Conservation (phyloP, 371 early-diverging fungal species). For the Mucor velutinosus region DNA sequence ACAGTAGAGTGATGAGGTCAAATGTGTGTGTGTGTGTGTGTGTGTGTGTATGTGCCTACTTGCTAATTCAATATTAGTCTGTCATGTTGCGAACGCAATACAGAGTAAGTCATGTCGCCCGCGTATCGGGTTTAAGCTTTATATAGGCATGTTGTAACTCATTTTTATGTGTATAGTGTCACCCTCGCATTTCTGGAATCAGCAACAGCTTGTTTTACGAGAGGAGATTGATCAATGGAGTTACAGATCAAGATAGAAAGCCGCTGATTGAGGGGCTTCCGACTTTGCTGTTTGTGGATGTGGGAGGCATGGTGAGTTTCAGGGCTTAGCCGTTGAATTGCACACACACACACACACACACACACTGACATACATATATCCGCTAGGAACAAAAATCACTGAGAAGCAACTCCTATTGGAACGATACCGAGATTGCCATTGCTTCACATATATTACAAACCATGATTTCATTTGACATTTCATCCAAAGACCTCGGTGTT, state of each 20-base stretch:
- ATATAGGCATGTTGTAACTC: neutral
- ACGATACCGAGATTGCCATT: constrained; percentile 55
- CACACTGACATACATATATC: too few relatives aligned
- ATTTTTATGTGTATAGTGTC: constrained; percentile 61
- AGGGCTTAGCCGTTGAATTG: neutral
- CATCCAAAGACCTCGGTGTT: constrained; percentile 60
- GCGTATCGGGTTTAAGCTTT: neutral
- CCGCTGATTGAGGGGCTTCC: constrained; percentile 65
- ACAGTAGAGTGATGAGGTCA: neutral
- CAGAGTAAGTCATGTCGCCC: constrained; percentile 51
- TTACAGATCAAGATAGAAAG: constrained; percentile 44
- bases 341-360: neutral
- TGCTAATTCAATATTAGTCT: constrained; percentile 30
- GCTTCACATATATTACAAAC: constrained; percentile 44
- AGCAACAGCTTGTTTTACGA: constrained; percentile 84
- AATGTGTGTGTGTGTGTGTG: neutral
- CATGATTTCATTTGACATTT: constrained; percentile 43
- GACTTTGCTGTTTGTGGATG: constrained; percentile 72
- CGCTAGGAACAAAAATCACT: constrained; percentile 48
- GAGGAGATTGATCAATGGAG: constrained; percentile 62
- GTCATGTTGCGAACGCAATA: constrained; percentile 85
- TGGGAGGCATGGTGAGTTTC: constrained; percentile 39
- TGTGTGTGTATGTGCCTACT: neutral
- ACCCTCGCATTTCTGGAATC: constrained; percentile 78
- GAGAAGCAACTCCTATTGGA: constrained; percentile 53